phyloP scores from a whole-genome alignment of 2,329 filamentous ascomycete genomes.

The Phyllosticta citribraziliensis region DNA sequence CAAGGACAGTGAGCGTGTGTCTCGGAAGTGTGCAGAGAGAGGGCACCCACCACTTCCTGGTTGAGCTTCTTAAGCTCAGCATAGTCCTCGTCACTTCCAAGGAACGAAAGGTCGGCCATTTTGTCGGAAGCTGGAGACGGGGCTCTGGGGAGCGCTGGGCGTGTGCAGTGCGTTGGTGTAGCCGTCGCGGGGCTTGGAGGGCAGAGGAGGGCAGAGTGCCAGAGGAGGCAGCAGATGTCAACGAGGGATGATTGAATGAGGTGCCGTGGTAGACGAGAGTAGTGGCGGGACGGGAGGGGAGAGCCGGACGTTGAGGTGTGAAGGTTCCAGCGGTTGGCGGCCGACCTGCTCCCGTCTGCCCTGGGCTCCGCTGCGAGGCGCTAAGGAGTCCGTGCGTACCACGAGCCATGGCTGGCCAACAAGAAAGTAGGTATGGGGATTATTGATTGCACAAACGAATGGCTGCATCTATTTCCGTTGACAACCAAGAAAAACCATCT shows the following conservation, averaged over 20 bases:
- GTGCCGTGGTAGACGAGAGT: background rate
- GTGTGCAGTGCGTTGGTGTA: background rate
- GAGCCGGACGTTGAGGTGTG: background rate
- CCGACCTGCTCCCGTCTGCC: background rate
- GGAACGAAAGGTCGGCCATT: slow-evolving; percentile 36
- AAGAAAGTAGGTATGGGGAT: background rate
- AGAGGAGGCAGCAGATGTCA: background rate
- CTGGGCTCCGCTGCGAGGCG: too few relatives aligned
- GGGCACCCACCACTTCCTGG: slow-evolving; percentile 59
- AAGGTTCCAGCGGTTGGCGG: background rate
- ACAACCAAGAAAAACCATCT: background rate
- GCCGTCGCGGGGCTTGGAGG: background rate
- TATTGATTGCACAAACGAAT: background rate
- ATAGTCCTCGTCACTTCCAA: slow-evolving; percentile 70
- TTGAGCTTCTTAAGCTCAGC: slow-evolving; percentile 71
- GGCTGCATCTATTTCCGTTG: background rate
- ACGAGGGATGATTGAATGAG: background rate
- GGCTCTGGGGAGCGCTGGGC: background rate
- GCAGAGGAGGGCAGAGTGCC: background rate
- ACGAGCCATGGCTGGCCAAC: too few relatives aligned
- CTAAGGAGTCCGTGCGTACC: too few relatives aligned
- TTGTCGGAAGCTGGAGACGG: background rate
- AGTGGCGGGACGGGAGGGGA: background rate
- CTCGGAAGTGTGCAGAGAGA: background rate
- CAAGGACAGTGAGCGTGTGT: background rate